Evolutionary conservation across 164 flowering plant species (phyloP), one percentile per base, ranked within the genome.

Genomic region (Tetrastigma voinierianum): DNA sequence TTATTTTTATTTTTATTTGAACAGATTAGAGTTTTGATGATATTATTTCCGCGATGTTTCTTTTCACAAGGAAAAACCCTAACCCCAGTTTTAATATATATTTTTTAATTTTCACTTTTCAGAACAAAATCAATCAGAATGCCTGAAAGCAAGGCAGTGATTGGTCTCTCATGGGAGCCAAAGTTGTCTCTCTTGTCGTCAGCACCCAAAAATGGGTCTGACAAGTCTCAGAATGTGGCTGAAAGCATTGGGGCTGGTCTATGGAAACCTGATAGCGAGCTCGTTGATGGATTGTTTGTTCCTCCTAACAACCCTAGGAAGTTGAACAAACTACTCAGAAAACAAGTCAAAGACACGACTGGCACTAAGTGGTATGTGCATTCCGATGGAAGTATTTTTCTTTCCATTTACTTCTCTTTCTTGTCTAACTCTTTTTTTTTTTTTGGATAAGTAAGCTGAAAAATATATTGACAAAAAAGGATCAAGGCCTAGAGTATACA

Each of bases 211-310:
- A 12, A 23, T 46, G 70, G n/a, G 18, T 74, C 72, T 8, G 57
- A 21, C 9, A 57, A 67, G 25, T 12, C 66, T 14, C 19, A 59
- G 20, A 57, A 18, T 14, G 45, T 47, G 32, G 53, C 73, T 9
- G 70, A 69, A 69, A 70, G 48, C 18, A 61, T 65, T 45, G 3
- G 57, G 3, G 40, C 40, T 0, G 0, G 40, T 0, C 67, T 86
- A 43, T 84, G 80, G 78, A 86, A 74, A 67, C 81, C 86, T 25
- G 74, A 68, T 15, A 52, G 70, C 1, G 80, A 87, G 72, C 93
- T 94, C 54, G 77, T 91, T 21, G 96, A 94, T 73, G 97, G 95
- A 19, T 78, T 94, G 0, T 94, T 77, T 68, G 82, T 94, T 55
- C 93, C 93, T 3, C 92, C 97, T 14, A 86, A 77, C 45, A 78